A percentile compares a stretch with the other conserved stretches of the same genome.
Conservation (phyloP, 257 asterid genomes). For the Salvia miltiorrhiza region DNA sequence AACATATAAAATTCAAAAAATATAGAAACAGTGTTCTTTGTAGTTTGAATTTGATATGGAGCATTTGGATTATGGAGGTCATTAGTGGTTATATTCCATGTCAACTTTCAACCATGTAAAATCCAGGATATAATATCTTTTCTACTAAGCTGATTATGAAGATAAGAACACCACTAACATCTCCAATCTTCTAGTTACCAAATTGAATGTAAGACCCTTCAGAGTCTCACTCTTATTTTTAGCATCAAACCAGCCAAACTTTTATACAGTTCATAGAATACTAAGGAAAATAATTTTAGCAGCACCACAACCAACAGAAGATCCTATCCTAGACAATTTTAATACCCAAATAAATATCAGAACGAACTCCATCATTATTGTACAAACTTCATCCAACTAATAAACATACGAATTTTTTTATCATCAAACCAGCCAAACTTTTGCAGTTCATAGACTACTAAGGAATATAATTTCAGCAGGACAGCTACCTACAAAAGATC, state of each 20-base stretch:
- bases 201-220: neutral
- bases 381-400: neutral
- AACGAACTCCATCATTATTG: neutral
- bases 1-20: conserved; percentile 1
- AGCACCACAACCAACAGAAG: neutral
- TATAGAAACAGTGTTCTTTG: neutral
- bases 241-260: neutral
- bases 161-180: neutral
- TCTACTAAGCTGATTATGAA: conserved; percentile 3
- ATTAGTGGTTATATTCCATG: neutral
- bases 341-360: neutral
- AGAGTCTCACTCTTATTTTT: neutral
- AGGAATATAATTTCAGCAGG: too few species aligned
- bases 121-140: neutral
- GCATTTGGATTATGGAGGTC: conserved; percentile 14
- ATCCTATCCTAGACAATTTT: neutral
- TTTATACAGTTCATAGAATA: neutral
- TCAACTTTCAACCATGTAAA: conserved; percentile 10
- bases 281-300: neutral
- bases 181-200: neutral
- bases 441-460: too few species aligned
- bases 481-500: too few species aligned
- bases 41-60: neutral
- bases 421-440: too few species aligned
- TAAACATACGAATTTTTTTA: neutral